Evolutionary conservation across 345 rosid genomes (phyloP), one percentile per base, ranked within the genome.

Genomic region (Mallotus nudiflorus): DNA sequence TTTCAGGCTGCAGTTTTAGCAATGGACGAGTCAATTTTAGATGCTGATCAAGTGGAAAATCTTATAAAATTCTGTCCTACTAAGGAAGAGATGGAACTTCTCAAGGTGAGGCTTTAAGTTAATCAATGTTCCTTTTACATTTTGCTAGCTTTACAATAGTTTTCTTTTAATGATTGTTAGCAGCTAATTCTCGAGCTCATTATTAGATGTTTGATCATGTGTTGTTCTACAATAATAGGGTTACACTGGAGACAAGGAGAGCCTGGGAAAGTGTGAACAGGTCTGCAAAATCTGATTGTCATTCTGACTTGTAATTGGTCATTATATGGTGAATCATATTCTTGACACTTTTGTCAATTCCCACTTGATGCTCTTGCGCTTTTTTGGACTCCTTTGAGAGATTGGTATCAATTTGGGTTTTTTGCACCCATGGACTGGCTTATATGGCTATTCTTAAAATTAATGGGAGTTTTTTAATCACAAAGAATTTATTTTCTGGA

Each of bases 21-120:
- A 54, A 85, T 96, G 98, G 98, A 96, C 84, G 99, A 89, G 15
- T 77, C 93, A 29, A 76, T 89, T 62, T 84, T 96, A 82, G 97
- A 96, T 83, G 90, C 82, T 80, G 99, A 96, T 79, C 99, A 96
- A 78, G 94, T 96, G 77, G 99, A 96, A 53, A 96, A 96, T 83
- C 97, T 96, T 74, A 92, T 92, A 78, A 96, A 96, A 65, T 92
- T 92, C 79, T 96, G 98, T 70, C 99, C 98, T 33, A 92, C 98
- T 9, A 96, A 96, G 79, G 99, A 96, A 83, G 99, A 96, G 87
- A 92, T 92, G 97, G 99, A 95, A 77, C 87, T 80, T 78, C 91
- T 95, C 45, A 95, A 95, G 99, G 99, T 95, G 68, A 78, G 62
- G 49, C 46, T 75, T 67, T 82, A 44, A 56, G 72, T 58, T 60